Base-by-base conservation (phyloP, 768 basidiomycete genomes). In the Coprinopsis strossmayeri region DNA sequence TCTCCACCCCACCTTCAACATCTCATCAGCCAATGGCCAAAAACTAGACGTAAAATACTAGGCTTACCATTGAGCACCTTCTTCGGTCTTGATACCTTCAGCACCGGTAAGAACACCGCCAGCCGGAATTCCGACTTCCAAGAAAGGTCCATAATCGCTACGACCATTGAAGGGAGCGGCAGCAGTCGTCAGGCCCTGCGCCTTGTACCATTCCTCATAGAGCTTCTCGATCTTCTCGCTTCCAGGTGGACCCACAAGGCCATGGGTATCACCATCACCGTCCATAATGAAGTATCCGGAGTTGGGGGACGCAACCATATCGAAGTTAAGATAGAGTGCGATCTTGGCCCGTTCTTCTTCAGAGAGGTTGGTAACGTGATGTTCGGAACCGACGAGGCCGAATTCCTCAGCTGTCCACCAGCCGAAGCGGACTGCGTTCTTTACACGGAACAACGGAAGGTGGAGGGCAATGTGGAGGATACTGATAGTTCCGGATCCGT, bases 291-390 rank as follows among this genome's bases (percentile, higher is more conserved):
- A 60, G 52, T 58, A 56, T 7, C 54, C 60, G 26, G 45, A 56
- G 40, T 66, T 66, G 18, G 62, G 58, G 7, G 63, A 64, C 7
- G 65, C 65, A 23, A 62, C 59, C 65, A 66, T 66, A 51, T 66
- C 65, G 37, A 66, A 61, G 57, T 66, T 64, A 53, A 64, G 62
- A 49, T 66, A 64, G 10, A 64, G 58, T 17, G 61, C 62, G 20
- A 64, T 60, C 42, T 63, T 64, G 12, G 53, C 43, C 12, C 57
- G 54, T 44, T 63, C 60, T 5, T 53, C 55, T 3, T 53, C 53
- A 10, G 63, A 49, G 13, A 66, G 57, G 46, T 50, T 50, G 5
- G 57, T 52, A 39, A 64, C 59, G 53, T 66, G 64, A 51, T 64
- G 53, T 7, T 57, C 54, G 10, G 65, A 62, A 1, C 65, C 65